Evolutionary conservation across 495 filamentous ascomycete species (phyloP).

Genomic region (Xylaria flabelliformis): DNA sequence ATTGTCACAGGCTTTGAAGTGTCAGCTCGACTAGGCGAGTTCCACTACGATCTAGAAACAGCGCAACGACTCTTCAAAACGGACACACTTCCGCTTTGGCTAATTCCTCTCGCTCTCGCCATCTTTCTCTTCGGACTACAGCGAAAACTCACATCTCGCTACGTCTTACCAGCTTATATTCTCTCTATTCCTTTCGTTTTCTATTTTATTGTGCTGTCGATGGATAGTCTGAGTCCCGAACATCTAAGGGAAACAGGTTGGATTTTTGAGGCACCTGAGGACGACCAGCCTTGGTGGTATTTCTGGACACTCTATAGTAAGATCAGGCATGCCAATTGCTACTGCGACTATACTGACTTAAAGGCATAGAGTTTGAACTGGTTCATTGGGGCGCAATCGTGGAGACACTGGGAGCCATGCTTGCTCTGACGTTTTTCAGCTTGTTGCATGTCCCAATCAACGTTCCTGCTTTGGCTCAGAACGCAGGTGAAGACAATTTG

Average conservation of each 20-base stretch:
- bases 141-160: conserved; percentile 74
- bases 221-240: conserved; percentile 66
- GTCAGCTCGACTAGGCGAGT: conserved; percentile 84
- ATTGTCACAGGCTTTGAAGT: conserved; percentile 92
- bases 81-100: conserved; percentile 83
- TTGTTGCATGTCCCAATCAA: conserved; percentile 98
- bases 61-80: conserved; percentile 70
- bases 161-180: conserved; percentile 87
- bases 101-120: conserved; percentile 77
- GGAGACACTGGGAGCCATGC: conserved; percentile 89
- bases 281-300: conserved; percentile 91
- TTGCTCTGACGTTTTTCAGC: conserved; percentile 96
- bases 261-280: conserved; percentile 86
- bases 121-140: conserved; percentile 77
- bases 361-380: conserved; percentile 66
- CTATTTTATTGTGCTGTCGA: conserved; percentile 75
- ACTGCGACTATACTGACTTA: conserved; percentile 32
- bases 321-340: conserved; percentile 30
- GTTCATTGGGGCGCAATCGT: conserved; percentile 82
- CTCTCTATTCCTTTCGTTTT: conserved; percentile 79
- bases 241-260: conserved; percentile 75
- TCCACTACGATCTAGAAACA: conserved; percentile 80
- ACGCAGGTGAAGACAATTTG: conserved; percentile 87
- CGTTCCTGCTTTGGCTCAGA: conserved; percentile 88
- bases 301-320: conserved; percentile 94